Conservation (phyloP, 495 filamentous ascomycete genomes). For the Hyaloscypha bicolor region DNA sequence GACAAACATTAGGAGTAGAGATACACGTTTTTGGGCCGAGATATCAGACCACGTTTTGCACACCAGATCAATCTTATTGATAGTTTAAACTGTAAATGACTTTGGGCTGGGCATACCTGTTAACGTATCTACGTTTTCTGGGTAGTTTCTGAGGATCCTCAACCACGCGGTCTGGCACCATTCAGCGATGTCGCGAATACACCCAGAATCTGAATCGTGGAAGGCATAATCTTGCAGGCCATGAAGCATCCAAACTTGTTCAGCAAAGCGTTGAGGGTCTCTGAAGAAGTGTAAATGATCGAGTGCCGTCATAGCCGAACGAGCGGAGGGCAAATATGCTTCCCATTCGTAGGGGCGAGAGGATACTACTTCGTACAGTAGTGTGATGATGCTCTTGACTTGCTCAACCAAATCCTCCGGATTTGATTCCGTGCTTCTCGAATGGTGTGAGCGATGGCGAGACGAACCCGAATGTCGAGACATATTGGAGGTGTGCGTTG, state of each 20-base stretch:
- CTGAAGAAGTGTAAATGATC: conserved; percentile 42
- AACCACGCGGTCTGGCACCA: conserved; percentile 52
- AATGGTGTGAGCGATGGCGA: conserved; percentile 16
- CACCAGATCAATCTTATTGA: neutral
- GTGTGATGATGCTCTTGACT: conserved; percentile 29
- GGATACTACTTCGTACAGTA: conserved; percentile 30
- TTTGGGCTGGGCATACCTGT: conserved; percentile 37
- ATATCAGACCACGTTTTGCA: neutral
- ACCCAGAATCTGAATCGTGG: conserved; percentile 47
- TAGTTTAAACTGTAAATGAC: conserved; percentile 1
- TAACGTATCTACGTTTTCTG: conserved; percentile 44
- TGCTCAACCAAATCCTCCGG: conserved; percentile 28
- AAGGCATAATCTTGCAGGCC: conserved; percentile 51
- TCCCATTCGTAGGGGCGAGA: conserved; percentile 35
- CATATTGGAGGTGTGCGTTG: conserved; percentile 9
- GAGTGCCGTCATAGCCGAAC: conserved; percentile 39
- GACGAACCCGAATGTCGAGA: conserved; percentile 30
- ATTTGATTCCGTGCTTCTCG: conserved; percentile 14
- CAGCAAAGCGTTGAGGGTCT: conserved; percentile 36
- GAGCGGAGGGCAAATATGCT: conserved; percentile 34
- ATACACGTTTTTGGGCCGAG: neutral
- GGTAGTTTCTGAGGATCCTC: conserved; percentile 42
- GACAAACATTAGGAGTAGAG: neutral
- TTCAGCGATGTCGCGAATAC: conserved; percentile 45
- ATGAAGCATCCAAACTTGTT: conserved; percentile 48